Evolutionary conservation across 2,329 filamentous ascomycete genomes (phyloP), one percentile per base, ranked within the genome.

Genomic region (Chaetothyriales sp.): DNA sequence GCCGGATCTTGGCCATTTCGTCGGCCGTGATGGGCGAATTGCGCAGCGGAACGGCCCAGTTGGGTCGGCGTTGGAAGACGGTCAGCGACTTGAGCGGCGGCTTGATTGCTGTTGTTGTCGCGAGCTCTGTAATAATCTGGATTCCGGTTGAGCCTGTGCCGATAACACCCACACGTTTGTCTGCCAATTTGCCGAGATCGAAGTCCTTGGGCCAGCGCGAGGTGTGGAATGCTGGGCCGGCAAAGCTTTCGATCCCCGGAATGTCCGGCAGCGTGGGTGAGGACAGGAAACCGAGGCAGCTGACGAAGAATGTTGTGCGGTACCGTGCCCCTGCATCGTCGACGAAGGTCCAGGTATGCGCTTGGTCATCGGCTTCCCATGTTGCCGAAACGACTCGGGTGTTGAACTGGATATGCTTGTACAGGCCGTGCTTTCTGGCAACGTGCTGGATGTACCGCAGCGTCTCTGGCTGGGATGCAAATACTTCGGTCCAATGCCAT

Each of bases 401-500:
- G 26, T 69, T 52, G 48, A 56, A 60, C 5, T 61, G 59, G 5
- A 64, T 65, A 42, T 70, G 64, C 22, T 65, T 65, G 15, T 61
- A 62, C 2, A 73, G 58, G 43, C 67, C 62, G 42, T 67, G 60
- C 10, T 62, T 64, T 20, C 68, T 57, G 36, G 64, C 66, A 6
- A 72, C 61, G 48, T 68, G 65, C 10, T 58, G 48, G 43, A 73
- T 68, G 53, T 74, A 73, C 1, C 45, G 50, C 28, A 62, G 60
- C 3, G 72, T 53, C 53, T 73, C 68, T 6, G 57, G 54, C 47
- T 65, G 62, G n/a, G 52, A 58, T 2, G 71, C 65, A 48, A 67
- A 73, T 19, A 61, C 58, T 53, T 68, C 61, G 15, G 61, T 62
- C 68, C 72, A 77, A 18, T 63, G 66, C 67, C 69, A 78, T 39